Conservation (phyloP, 257 asterid species). For the Pogostemon cablin region DNA sequence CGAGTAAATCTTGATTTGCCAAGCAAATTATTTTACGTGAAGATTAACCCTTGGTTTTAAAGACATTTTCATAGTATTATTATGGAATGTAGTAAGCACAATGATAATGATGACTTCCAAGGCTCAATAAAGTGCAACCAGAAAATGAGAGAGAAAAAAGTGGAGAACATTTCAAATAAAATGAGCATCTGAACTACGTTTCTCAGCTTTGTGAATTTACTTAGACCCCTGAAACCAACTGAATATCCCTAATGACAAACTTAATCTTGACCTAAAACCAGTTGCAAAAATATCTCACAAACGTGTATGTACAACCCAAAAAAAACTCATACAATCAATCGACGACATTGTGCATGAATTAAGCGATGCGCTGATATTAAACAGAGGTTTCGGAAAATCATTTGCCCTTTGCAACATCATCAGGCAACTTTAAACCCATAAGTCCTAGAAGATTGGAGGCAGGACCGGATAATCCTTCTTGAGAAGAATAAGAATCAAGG, state of each 20-base stretch:
- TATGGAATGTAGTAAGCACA: too few species aligned
- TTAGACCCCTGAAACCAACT: not conserved
- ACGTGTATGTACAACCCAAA: not conserved
- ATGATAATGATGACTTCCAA: too few species aligned
- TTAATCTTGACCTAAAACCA: not conserved
- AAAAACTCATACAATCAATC: not conserved
- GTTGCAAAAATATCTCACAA: not conserved
- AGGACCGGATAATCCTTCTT: conserved; percentile 93
- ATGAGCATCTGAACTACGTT: not conserved
- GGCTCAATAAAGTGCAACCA: too few species aligned
- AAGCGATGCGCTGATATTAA: not conserved
- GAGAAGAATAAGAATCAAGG: conserved; percentile 82
- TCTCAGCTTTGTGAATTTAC: not conserved
- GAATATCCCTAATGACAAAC: not conserved
- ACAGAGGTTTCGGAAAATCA: conserved; percentile 26
- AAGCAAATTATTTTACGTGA: too few species aligned
- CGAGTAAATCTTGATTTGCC: too few species aligned
- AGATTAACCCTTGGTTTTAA: too few species aligned
- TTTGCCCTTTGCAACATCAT: conserved; percentile 62
- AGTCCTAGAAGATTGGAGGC: conserved; percentile 92
- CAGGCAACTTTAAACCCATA: conserved; percentile 82
- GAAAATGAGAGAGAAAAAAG: too few species aligned
- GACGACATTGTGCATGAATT: not conserved
- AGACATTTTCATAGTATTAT: too few species aligned
- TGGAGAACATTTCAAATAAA: too few species aligned